Evolutionary conservation across 2,329 filamentous ascomycete species (phyloP).

Genomic region (Calycina herbarum): DNA sequence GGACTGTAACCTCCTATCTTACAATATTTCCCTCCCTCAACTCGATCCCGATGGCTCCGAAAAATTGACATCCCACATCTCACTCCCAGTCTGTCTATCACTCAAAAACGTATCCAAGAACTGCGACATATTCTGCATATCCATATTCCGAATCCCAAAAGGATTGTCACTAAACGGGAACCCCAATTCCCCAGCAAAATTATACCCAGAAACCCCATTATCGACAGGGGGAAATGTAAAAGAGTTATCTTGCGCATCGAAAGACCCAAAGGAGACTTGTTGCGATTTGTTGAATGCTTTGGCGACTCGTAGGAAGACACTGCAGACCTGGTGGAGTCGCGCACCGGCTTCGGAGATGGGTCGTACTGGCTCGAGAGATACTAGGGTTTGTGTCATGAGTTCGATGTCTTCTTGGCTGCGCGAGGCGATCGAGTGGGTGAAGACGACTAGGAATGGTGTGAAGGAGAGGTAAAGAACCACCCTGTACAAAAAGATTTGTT

Average conservation of each 20-base stretch:
- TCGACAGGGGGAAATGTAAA: constrained; percentile 15
- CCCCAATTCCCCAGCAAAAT: neutral
- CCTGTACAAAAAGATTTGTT: constrained; percentile 7
- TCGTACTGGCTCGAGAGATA: constrained; percentile 18
- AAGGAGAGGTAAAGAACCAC: constrained; percentile 22
- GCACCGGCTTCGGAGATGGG: constrained; percentile 18
- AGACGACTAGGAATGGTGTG: constrained; percentile 24
- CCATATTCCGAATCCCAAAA: neutral
- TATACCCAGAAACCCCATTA: neutral
- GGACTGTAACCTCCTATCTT: neutral
- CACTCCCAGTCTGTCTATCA: constrained; percentile 1
- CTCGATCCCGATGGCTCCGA: neutral
- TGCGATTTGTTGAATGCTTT: constrained; percentile 18
- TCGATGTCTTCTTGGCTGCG: constrained; percentile 17
- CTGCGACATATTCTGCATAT: constrained; percentile 7
- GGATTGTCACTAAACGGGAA: constrained; percentile 7
- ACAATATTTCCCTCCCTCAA: neutral
- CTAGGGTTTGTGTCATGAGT: constrained; percentile 19
- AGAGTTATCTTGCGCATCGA: constrained; percentile 20
- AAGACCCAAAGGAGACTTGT: constrained; percentile 16
- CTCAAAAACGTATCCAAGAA: constrained; percentile 5
- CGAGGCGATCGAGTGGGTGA: constrained; percentile 23
- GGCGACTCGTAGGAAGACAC: constrained; percentile 21
- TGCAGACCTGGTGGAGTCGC: constrained; percentile 20
- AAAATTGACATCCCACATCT: neutral